A percentile compares a stretch with the other conserved stretches of the same genome.
Conservation (phyloP, 2,329 filamentous ascomycete genomes). For the Diaporthe citriasiana region DNA sequence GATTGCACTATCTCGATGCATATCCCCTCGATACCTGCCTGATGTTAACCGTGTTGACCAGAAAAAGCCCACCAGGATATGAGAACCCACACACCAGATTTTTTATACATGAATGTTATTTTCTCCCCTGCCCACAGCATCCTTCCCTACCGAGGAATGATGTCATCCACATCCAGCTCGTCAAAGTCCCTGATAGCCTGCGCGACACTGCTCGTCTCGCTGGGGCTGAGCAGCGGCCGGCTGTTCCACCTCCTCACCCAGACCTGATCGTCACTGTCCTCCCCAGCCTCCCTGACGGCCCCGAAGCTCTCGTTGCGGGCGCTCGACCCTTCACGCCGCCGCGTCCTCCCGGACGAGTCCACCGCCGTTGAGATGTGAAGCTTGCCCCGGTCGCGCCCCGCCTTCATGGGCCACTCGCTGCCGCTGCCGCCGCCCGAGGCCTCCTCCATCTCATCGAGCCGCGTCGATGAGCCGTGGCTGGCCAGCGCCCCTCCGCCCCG, state of each 20-base stretch:
- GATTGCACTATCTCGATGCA: neutral
- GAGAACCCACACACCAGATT: slow-evolving; percentile 4
- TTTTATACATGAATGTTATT: neutral
- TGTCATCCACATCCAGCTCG: slow-evolving; percentile 49
- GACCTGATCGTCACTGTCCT: slow-evolving; percentile 22
- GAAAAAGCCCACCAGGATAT: neutral
- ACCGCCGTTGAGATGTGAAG: slow-evolving; percentile 5
- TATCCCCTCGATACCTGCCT: neutral
- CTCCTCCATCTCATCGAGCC: slow-evolving; percentile 41
- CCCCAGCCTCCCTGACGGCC: slow-evolving; percentile 14
- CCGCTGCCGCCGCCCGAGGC: neutral
- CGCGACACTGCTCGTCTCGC: slow-evolving; percentile 46
- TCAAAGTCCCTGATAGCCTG: slow-evolving; percentile 56
- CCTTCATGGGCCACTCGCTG: slow-evolving; percentile 7
- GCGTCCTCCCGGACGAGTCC: neutral
- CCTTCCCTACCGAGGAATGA: slow-evolving; percentile 29
- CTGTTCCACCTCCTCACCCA: slow-evolving; percentile 36
- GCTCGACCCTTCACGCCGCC: slow-evolving; percentile 22
- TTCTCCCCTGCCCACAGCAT: neutral
- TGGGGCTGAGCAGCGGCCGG: slow-evolving; percentile 44
- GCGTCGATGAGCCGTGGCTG: slow-evolving; percentile 15
- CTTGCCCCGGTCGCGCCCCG: slow-evolving; percentile 21
- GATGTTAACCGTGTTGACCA: neutral
- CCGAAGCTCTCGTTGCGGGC: slow-evolving; percentile 42
- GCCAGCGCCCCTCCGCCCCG: slow-evolving; percentile 30